A percentile compares a stretch with the other conserved stretches of the same genome.
These are phyloP conservation scores for Ulvella scutata DNA, from an alignment of 139 green algal genomes.

Conservation along the genomic window DNA sequence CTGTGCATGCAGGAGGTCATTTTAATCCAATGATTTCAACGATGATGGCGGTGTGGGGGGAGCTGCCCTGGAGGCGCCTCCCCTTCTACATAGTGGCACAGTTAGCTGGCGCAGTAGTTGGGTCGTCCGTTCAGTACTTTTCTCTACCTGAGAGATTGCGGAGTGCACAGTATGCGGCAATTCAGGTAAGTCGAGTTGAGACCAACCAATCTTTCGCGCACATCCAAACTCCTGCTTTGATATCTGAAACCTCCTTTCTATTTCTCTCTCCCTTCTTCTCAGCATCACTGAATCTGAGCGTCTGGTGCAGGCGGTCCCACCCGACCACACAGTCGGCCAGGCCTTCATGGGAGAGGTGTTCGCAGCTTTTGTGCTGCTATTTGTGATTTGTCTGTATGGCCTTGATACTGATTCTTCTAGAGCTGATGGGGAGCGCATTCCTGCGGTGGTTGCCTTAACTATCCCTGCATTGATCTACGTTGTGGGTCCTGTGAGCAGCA, in stretches of 20 bases:
- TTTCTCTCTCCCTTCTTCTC: no score
- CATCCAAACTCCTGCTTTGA: no score
- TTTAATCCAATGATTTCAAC: not conserved
- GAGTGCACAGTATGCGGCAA: not conserved
- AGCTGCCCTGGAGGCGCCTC: not conserved
- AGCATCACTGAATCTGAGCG: no score
- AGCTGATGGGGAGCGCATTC: not conserved
- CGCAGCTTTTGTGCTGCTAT: not conserved
- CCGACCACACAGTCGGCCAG: not conserved
- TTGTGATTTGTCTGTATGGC: not conserved
- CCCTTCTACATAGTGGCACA: not conserved
- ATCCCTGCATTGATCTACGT: conserved; percentile 13
- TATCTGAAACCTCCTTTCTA: no score
- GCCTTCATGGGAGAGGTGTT: not conserved
- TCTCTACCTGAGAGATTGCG: not conserved
- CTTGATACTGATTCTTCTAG: not conserved
- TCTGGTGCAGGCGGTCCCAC: not conserved
- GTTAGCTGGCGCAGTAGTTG: not conserved
- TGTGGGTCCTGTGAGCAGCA: conserved; percentile 10
- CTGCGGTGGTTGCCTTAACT: not conserved
- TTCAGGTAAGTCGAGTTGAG: no score
- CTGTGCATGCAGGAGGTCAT: not conserved
- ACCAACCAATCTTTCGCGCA: no score
- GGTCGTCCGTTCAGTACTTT: not conserved
- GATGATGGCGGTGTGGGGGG: not conserved